Percentiles rank a stretch among this genome's conserved stretches.
Conservation (phyloP, 2,329 filamentous ascomycete genomes). For the Teratosphaeria epicoccoides region DNA sequence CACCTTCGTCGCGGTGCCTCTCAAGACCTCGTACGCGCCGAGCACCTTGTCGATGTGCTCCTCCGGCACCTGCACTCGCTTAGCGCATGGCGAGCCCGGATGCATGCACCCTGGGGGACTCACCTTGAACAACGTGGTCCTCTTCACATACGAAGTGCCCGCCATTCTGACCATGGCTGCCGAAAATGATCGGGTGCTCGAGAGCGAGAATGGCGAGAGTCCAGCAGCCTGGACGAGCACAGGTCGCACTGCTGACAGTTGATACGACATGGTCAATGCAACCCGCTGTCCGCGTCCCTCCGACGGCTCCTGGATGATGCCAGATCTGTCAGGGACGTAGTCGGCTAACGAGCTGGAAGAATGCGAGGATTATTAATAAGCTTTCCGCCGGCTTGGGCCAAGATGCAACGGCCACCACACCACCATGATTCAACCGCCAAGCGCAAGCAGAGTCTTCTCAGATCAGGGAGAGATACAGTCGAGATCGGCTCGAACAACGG, state of each 20-base stretch:
- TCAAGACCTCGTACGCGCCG: conserved; percentile 35
- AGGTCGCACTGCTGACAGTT: not conserved
- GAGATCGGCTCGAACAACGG: not conserved
- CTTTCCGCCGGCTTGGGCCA: not conserved
- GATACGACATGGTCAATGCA: not conserved
- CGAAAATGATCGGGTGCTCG: not conserved
- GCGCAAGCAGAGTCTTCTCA: no score
- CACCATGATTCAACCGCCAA: no score
- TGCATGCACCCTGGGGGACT: no score
- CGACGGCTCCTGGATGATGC: not conserved
- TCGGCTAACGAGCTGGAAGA: not conserved
- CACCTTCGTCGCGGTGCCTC: conserved; percentile 35
- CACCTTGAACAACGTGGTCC: conserved; percentile 45
- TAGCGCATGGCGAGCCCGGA: no score
- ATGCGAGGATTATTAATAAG: not conserved
- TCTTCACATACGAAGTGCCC: conserved; percentile 29
- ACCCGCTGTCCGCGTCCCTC: not conserved
- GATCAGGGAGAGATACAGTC: no score
- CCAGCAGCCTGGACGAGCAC: not conserved
- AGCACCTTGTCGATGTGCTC: conserved; percentile 35
- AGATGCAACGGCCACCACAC: not conserved
- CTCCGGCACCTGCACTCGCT: conserved; percentile 13
- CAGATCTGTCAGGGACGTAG: not conserved
- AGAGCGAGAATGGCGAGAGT: not conserved
- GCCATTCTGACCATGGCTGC: not conserved